These are phyloP conservation scores for Syncephalis plumigaleata DNA, from an alignment of 371 early-diverging fungal genomes.

Conservation along the genomic window DNA sequence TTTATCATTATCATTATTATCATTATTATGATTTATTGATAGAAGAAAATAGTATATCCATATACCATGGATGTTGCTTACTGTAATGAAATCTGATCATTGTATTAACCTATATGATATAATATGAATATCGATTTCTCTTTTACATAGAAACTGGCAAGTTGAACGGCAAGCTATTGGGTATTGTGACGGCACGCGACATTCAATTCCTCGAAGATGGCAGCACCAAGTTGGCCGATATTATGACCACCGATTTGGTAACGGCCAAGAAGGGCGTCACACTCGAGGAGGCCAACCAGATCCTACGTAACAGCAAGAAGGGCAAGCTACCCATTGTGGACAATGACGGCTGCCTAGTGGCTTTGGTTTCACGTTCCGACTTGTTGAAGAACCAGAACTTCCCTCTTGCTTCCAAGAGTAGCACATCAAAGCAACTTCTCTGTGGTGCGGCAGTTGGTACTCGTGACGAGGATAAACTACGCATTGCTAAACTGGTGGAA, in stretches of 20 bases:
- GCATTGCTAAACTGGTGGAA: constrained; percentile 68
- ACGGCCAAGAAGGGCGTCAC: constrained; percentile 75
- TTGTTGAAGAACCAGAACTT: constrained; percentile 90
- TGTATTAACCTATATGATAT: not conserved
- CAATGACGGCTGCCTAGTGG: constrained; percentile 55
- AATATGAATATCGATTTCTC: constrained; percentile 1
- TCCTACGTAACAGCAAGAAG: constrained; percentile 77
- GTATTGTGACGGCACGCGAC: constrained; percentile 92
- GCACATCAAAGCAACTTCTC: constrained; percentile 74
- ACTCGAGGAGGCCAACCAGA: constrained; percentile 74
- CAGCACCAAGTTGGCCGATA: constrained; percentile 31
- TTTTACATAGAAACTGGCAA: constrained; percentile 48
- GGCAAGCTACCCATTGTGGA: constrained; percentile 95
- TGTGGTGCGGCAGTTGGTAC: constrained; percentile 90
- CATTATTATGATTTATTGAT: constrained; percentile 6
- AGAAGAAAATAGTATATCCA: not conserved
- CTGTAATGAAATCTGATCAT: too few species aligned
- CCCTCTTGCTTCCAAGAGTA: constrained; percentile 76
- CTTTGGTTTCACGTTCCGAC: constrained; percentile 87
- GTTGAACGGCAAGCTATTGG: constrained; percentile 75
- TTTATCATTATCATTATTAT: not conserved
- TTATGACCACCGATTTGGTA: constrained; percentile 86
- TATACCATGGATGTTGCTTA: too few species aligned
- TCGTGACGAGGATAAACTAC: constrained; percentile 70
- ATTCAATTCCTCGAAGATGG: constrained; percentile 74